These are phyloP conservation scores for Camellia oleifera DNA, from an alignment of 179 eudicot species.

Conservation along the genomic window DNA sequence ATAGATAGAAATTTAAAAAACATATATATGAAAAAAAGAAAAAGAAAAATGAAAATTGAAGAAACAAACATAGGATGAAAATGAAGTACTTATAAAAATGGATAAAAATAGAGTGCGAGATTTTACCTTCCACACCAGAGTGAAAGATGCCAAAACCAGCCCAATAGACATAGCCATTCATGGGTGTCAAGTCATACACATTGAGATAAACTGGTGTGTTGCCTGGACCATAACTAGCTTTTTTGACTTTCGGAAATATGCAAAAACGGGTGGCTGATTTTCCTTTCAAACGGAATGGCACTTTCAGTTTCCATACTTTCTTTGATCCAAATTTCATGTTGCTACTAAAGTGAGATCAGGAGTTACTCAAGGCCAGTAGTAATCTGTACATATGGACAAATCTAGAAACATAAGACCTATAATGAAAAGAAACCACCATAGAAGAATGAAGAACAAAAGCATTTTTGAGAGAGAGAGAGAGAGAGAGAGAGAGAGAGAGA, in stretches of 20 bases:
- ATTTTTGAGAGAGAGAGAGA: neutral
- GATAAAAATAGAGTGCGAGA: slow-evolving; percentile 12
- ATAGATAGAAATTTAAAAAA: neutral
- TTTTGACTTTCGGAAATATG: slow-evolving; percentile 67
- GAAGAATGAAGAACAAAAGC: neutral
- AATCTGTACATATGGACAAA: slow-evolving; percentile 31
- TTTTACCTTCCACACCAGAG: slow-evolving; percentile 93
- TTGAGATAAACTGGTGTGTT: slow-evolving; percentile 80
- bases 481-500: neutral
- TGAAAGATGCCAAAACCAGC: slow-evolving; percentile 96
- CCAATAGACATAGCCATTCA: slow-evolving; percentile 95
- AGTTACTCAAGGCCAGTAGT: slow-evolving; percentile 26
- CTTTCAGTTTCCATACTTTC: slow-evolving; percentile 73
- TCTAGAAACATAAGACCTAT: slow-evolving; percentile 12
- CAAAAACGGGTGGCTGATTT: slow-evolving; percentile 71
- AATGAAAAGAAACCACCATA: neutral
- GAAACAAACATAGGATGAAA: neutral
- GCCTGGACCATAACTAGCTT: slow-evolving; percentile 58
- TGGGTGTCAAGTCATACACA: slow-evolving; percentile 71
- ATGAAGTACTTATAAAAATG: neutral
- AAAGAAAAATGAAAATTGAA: neutral
- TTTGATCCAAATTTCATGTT: slow-evolving; percentile 66
- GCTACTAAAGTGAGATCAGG: slow-evolving; percentile 14
- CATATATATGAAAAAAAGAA: neutral
- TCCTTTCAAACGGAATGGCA: slow-evolving; percentile 56